These are phyloP conservation scores for Neltuma alba DNA, from an alignment of 306 rosid species.

Conservation along the genomic window DNA sequence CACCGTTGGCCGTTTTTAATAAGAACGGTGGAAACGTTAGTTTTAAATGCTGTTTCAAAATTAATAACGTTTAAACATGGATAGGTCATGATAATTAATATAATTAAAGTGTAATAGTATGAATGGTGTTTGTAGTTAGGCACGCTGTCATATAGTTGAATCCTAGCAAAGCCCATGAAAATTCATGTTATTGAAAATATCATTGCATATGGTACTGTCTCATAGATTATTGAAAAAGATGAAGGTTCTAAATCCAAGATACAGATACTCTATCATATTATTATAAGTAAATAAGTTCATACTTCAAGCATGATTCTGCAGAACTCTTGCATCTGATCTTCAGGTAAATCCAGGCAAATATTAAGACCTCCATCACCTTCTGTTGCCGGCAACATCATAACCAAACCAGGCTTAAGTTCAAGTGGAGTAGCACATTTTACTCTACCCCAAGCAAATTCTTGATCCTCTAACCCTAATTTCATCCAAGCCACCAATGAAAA, in stretches of 20 bases:
- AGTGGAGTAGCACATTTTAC: slow-evolving; percentile 49
- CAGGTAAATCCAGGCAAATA: slow-evolving; percentile 41
- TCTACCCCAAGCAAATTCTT: slow-evolving; percentile 51
- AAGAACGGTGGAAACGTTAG: not conserved
- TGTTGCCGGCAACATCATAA: slow-evolving; percentile 44
- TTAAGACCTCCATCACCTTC: slow-evolving; percentile 42
- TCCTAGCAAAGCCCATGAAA: not conserved
- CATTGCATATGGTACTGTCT: not conserved
- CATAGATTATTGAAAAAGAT: not conserved
- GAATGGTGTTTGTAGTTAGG: too few relatives aligned
- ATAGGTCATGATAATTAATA: not conserved
- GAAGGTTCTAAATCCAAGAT: not conserved
- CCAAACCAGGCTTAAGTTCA: slow-evolving; percentile 47
- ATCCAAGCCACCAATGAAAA: slow-evolving; percentile 68
- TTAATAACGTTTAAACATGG: not conserved
- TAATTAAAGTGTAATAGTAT: too few relatives aligned
- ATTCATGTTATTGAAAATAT: not conserved
- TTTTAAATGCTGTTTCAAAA: not conserved
- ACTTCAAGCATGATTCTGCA: slow-evolving; percentile 42
- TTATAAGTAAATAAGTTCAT: not conserved
- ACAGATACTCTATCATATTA: not conserved
- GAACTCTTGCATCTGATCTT: slow-evolving; percentile 47
- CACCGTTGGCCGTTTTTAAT: not conserved
- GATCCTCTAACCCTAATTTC: slow-evolving; percentile 53
- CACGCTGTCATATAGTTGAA: not conserved